These are phyloP conservation scores for Torulaspora franciscae DNA, from an alignment of 805 yeast genomes.

Conservation along the genomic window DNA sequence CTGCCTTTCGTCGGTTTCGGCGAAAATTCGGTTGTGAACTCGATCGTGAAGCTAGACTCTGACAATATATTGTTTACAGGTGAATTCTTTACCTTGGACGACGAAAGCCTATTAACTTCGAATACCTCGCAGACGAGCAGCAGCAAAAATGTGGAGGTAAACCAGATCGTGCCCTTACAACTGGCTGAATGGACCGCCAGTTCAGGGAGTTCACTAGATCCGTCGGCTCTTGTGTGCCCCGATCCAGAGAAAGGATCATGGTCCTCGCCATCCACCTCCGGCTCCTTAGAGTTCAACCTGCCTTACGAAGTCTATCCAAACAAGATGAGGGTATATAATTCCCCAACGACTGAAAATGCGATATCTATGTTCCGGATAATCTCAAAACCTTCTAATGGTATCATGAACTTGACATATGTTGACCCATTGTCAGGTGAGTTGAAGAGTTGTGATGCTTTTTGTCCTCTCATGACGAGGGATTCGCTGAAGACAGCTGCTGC, in stretches of 20 bases:
- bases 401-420: constrained; percentile 83
- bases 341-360: constrained; percentile 42
- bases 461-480: constrained; percentile 57
- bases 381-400: constrained; percentile 76
- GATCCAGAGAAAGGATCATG: constrained; percentile 42
- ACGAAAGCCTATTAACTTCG: constrained; percentile 38
- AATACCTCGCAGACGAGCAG: constrained; percentile 23
- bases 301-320: constrained; percentile 60
- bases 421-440: constrained; percentile 64
- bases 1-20: constrained; percentile 79
- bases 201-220: constrained; percentile 34
- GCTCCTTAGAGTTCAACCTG: constrained; percentile 60
- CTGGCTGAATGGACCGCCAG: constrained; percentile 50
- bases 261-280: constrained; percentile 48
- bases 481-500: constrained; percentile 32
- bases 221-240: constrained; percentile 55
- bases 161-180: constrained; percentile 56
- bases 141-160: constrained; percentile 41
- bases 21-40: constrained; percentile 49
- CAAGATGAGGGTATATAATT: constrained; percentile 66
- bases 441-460: constrained; percentile 76
- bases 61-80: constrained; percentile 77
- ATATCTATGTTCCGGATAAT: constrained; percentile 64
- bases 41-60: constrained; percentile 51
- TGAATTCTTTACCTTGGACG: constrained; percentile 56